Percentiles rank a stretch among this genome's conserved stretches.
Evolutionary conservation across 805 yeast genomes (phyloP).

Genomic region (Wickerhamiella alocasiicola): DNA sequence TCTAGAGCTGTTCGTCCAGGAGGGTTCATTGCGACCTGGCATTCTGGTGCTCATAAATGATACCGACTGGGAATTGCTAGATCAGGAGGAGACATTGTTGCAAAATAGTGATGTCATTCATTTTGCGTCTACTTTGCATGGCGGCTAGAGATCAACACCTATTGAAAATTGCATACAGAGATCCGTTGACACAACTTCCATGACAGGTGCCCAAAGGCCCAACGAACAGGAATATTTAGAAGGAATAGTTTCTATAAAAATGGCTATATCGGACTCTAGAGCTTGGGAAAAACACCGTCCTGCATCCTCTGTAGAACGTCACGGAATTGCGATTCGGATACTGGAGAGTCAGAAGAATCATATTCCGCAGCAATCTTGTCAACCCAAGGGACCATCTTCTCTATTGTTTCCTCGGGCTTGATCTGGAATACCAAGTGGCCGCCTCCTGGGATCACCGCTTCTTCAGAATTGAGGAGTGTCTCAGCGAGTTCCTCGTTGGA

Average conservation of each 20-base stretch:
- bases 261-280: no score
- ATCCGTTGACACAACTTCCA: no score
- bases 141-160: slow-evolving; percentile 73
- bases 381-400: slow-evolving; percentile 11
- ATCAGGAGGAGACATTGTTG: slow-evolving; percentile 67
- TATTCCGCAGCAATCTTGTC: slow-evolving; percentile 1
- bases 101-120: slow-evolving; percentile 67
- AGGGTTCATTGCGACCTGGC: slow-evolving; percentile 74
- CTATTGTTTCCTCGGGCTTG: slow-evolving; percentile 33
- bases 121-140: slow-evolving; percentile 88
- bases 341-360: no score
- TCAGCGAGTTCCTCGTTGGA: slow-evolving; percentile 19
- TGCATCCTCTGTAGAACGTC: no score
- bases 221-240: no score
- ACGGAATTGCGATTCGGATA: no score
- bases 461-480: slow-evolving; percentile 4
- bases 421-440: slow-evolving; percentile 43
- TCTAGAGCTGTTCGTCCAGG: slow-evolving; percentile 66
- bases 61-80: slow-evolving; percentile 94
- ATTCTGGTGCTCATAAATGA: slow-evolving; percentile 84
- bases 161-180: no score
- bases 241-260: no score
- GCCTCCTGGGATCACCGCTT: slow-evolving; percentile 33
- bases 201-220: no score
- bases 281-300: no score